Conservation (phyloP, 441 rosid genomes). For the Manihot esculenta region DNA sequence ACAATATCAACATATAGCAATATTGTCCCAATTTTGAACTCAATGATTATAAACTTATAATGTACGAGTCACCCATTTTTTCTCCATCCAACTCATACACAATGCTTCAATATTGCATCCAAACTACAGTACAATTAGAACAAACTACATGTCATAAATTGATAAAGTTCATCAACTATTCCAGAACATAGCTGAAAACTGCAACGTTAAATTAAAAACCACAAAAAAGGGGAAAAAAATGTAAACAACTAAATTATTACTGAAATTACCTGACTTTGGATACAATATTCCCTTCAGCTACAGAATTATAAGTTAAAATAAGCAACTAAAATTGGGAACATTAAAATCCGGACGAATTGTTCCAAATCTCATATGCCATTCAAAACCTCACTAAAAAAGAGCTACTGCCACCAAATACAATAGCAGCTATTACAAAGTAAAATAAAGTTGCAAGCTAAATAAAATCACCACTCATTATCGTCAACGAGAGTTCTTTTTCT, state of each 20-base stretch:
- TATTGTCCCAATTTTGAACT: too few species aligned
- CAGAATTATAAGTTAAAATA: background rate
- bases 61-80: too few species aligned
- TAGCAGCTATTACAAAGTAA: background rate
- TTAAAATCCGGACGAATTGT: background rate
- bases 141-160: too few species aligned
- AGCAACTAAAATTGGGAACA: background rate
- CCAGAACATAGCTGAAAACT: background rate
- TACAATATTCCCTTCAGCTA: background rate
- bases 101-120: too few species aligned
- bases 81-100: too few species aligned
- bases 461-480: background rate
- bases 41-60: too few species aligned
- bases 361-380: background rate
- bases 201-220: background rate
- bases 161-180: background rate
- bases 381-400: too few species aligned
- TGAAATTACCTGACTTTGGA: background rate
- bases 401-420: background rate
- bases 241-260: background rate
- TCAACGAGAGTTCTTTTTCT: background rate
- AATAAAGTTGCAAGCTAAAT: background rate
- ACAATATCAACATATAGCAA: too few species aligned
- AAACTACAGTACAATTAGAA: too few species aligned
- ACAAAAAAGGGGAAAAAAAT: background rate